Evolutionary conservation across 2,329 filamentous ascomycete species (phyloP).

Genomic region (Cadophora gregata): DNA sequence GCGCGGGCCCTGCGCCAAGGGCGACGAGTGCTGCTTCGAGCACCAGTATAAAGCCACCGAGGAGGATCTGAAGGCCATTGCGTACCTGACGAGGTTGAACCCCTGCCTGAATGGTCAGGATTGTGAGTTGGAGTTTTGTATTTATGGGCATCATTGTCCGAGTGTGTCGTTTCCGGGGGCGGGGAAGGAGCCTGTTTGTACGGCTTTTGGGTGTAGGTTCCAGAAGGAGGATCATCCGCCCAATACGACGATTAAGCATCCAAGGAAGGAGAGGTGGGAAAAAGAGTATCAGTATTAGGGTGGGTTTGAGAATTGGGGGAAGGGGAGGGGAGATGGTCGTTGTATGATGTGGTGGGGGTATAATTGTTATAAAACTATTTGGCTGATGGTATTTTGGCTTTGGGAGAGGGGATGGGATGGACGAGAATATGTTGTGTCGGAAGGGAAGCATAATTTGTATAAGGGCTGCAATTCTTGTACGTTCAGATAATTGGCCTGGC

Average conservation of each 20-base stretch:
- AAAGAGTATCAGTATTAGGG: conserved; percentile 25
- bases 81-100: conserved; percentile 60
- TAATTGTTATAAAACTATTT: conserved; percentile 9
- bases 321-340: not conserved
- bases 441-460: not conserved
- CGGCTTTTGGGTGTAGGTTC: conserved; percentile 63
- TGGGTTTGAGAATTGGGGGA: no score
- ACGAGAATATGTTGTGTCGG: not conserved
- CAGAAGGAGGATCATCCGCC: conserved; percentile 59
- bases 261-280: conserved; percentile 39
- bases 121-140: conserved; percentile 63
- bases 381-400: conserved; percentile 7
- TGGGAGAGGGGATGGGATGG: not conserved
- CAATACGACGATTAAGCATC: conserved; percentile 49
- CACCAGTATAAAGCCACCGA: conserved; percentile 59
- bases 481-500: not conserved
- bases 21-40: conserved; percentile 60
- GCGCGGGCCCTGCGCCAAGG: conserved; percentile 61
- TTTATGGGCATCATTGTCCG: conserved; percentile 64
- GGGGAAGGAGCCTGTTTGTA: conserved; percentile 53
- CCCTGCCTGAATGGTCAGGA: conserved; percentile 63
- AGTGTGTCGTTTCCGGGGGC: conserved; percentile 33
- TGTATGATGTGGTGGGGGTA: not conserved
- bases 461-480: no score
- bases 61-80: conserved; percentile 62